Conservation (phyloP, 108 stramenopile genomes). For the Skeletonema marinoi region DNA sequence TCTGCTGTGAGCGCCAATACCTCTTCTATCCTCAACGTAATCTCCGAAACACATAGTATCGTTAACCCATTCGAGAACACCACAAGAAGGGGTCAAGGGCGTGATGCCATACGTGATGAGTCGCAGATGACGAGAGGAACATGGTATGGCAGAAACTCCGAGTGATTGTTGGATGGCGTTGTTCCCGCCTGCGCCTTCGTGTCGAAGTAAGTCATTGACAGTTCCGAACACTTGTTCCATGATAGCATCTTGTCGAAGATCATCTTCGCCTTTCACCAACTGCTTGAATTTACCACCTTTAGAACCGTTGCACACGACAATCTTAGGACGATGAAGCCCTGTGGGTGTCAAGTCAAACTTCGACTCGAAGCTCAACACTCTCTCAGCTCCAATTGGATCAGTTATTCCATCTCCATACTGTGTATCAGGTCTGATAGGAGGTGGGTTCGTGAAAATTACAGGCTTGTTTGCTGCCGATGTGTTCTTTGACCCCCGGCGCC, state of each 20-base stretch:
- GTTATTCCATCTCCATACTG: constrained; percentile 73
- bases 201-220: constrained; percentile 83
- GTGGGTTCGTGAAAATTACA: constrained; percentile 72
- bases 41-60: constrained; percentile 85
- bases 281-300: constrained; percentile 79
- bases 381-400: constrained; percentile 72
- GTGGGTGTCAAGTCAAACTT: constrained; percentile 79
- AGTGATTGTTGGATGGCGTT: constrained; percentile 6
- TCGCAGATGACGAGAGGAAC: constrained; percentile 39
- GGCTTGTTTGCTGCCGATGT: constrained; percentile 43
- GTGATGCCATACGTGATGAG: constrained; percentile 89
- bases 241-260: constrained; percentile 96
- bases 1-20: constrained; percentile 61
- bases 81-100: constrained; percentile 88
- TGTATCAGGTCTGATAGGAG: constrained; percentile 56
- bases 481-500: constrained; percentile 37
- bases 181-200: constrained; percentile 23
- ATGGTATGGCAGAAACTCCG: neutral
- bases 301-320: constrained; percentile 79
- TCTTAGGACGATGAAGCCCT: constrained; percentile 89
- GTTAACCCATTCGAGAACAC: constrained; percentile 97
- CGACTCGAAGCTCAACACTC: constrained; percentile 65
- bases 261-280: constrained; percentile 95
- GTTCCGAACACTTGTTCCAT: constrained; percentile 96
- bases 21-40: constrained; percentile 39